Conservation (phyloP, 257 asterid genomes). For the Ballota nigra region DNA sequence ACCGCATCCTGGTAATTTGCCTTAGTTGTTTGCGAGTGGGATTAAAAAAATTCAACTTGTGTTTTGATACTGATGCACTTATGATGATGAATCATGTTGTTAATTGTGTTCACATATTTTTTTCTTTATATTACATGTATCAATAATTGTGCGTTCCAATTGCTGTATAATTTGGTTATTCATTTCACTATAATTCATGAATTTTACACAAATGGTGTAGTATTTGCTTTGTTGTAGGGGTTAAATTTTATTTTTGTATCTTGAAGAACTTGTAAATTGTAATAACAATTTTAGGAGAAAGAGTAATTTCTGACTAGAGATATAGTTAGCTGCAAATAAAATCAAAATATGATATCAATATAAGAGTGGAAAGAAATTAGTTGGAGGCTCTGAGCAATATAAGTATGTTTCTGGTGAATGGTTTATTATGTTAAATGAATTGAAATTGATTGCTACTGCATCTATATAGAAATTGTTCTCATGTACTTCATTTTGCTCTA, state of each 20-base stretch:
- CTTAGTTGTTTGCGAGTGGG: background rate
- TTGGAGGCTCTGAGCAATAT: background rate
- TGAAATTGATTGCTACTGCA: background rate
- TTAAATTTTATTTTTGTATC: background rate
- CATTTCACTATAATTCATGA: background rate
- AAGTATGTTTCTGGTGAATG: background rate
- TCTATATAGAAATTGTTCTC: background rate
- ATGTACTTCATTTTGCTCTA: constrained; percentile 5
- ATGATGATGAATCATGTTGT: background rate
- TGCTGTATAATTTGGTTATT: background rate
- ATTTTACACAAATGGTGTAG: background rate
- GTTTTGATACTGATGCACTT: constrained; percentile 3
- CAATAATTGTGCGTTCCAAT: background rate
- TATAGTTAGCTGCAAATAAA: background rate
- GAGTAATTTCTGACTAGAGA: background rate
- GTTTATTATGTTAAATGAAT: constrained; percentile 1
- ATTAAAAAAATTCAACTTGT: background rate
- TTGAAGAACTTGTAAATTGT: background rate
- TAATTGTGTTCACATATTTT: background rate
- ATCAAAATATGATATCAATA: background rate
- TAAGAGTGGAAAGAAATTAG: background rate
- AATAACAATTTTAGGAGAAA: background rate
- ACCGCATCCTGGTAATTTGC: constrained; percentile 64
- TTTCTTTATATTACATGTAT: background rate
- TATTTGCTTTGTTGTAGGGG: background rate